These are phyloP conservation scores for Diaporthe eres DNA, from an alignment of 2,329 filamentous ascomycete genomes.

Conservation along the genomic window DNA sequence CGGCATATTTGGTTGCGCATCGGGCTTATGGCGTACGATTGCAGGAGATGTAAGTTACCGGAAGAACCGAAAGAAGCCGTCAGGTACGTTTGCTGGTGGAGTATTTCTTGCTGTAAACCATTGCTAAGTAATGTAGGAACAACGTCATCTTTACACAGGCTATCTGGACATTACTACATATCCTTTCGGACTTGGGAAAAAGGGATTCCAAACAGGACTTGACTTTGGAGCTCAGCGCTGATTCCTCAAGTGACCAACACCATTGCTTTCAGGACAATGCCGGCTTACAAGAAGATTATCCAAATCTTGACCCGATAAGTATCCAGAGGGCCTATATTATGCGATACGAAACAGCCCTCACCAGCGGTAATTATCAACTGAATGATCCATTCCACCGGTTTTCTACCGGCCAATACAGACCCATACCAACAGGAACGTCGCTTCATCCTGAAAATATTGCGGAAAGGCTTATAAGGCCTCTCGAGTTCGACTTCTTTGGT, in stretches of 20 bases:
- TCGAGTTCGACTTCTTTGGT: background rate
- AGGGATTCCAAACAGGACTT: background rate
- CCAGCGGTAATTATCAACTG: background rate
- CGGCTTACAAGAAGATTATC: conserved; percentile 9
- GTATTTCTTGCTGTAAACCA: background rate
- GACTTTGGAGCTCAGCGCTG: conserved; percentile 30
- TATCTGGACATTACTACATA: conserved; percentile 5
- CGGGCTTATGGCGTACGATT: conserved; percentile 21
- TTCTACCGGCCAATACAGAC: background rate
- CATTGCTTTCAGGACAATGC: conserved; percentile 14
- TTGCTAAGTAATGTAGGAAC: conserved; percentile 14
- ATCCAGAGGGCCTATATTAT: background rate
- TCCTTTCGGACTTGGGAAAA: conserved; percentile 18
- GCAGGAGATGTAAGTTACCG: background rate
- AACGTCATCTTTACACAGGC: conserved; percentile 22
- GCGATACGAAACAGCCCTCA: background rate
- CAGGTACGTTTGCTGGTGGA: background rate
- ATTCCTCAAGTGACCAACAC: conserved; percentile 10
- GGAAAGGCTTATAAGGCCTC: conserved; percentile 1
- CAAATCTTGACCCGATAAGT: background rate
- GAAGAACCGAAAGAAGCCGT: background rate
- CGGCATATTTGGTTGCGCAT: conserved; percentile 24
- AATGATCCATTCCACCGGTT: background rate
- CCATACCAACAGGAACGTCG: background rate
- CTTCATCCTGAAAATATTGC: background rate